These are phyloP conservation scores for Amanita phalloides DNA, from an alignment of 768 basidiomycete species.

Conservation along the genomic window DNA sequence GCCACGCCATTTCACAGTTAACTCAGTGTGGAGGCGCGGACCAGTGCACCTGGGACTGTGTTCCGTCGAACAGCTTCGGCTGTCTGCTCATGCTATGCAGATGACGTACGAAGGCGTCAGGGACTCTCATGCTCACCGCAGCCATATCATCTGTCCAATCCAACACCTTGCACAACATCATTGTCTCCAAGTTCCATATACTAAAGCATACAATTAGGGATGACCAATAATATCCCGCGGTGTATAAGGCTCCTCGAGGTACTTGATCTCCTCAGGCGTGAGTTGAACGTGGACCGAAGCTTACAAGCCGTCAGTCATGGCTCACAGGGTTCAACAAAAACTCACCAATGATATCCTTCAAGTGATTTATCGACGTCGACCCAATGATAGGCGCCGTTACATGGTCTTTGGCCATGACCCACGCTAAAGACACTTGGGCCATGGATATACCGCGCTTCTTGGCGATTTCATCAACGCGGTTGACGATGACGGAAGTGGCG, in stretches of 20 bases:
- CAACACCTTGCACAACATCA: no score
- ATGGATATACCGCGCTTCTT: constrained; percentile 40
- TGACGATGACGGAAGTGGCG: background rate
- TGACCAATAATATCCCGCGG: background rate
- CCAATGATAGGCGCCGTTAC: constrained; percentile 54
- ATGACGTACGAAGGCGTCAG: no score
- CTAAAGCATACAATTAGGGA: background rate
- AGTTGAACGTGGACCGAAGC: background rate
- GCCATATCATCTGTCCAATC: no score
- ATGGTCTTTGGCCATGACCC: constrained; percentile 34
- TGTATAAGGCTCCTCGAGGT: background rate
- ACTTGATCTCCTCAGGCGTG: constrained; percentile 1
- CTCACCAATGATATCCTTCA: constrained; percentile 40
- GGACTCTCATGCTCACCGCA: no score
- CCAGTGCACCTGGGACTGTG: no score
- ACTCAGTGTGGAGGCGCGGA: no score
- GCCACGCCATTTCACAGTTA: no score
- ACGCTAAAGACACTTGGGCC: constrained; percentile 47
- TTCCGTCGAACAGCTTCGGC: no score
- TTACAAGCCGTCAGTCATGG: background rate
- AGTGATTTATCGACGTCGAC: constrained; percentile 36
- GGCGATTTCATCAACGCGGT: constrained; percentile 44
- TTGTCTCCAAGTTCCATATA: no score
- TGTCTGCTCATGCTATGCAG: no score
- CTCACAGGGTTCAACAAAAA: background rate